Evolutionary conservation across 2,329 filamentous ascomycete species (phyloP).

Genomic region (Penicillium occitanis): DNA sequence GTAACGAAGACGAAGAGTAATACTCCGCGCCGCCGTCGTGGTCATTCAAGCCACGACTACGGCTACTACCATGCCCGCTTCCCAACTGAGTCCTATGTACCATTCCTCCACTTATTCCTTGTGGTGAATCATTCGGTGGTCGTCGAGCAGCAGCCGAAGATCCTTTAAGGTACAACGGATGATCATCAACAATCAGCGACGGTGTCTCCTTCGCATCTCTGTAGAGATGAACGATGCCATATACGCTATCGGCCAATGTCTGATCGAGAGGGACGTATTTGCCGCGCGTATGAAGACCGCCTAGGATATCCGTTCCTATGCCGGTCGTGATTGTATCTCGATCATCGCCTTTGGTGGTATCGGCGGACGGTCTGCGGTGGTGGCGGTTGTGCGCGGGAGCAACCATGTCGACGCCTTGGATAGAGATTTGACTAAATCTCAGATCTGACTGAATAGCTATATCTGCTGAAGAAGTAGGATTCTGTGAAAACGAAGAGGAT

Average conservation of each 20-base stretch:
- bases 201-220: constrained; percentile 76
- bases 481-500: background rate
- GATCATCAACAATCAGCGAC: constrained; percentile 52
- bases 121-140: constrained; percentile 26
- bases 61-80: background rate
- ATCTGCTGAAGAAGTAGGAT: background rate
- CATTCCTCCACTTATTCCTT: constrained; percentile 23
- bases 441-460: constrained; percentile 58
- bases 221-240: constrained; percentile 93
- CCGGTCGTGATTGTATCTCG: constrained; percentile 47
- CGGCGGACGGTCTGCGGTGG: constrained; percentile 26
- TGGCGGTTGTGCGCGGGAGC: constrained; percentile 27
- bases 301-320: constrained; percentile 52
- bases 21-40: constrained; percentile 12
- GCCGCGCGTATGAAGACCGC: constrained; percentile 78
- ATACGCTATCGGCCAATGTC: constrained; percentile 74
- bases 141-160: constrained; percentile 38
- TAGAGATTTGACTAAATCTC: constrained; percentile 74
- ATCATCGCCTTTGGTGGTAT: constrained; percentile 24
- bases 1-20: constrained; percentile 19
- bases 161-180: constrained; percentile 42
- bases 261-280: constrained; percentile 70
- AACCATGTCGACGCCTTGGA: constrained; percentile 78
- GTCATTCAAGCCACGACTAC: constrained; percentile 18
- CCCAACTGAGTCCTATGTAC: constrained; percentile 12